These are phyloP conservation scores for Globisporangium barbulae DNA, from an alignment of 352 stramenopile genomes.

Conservation along the genomic window DNA sequence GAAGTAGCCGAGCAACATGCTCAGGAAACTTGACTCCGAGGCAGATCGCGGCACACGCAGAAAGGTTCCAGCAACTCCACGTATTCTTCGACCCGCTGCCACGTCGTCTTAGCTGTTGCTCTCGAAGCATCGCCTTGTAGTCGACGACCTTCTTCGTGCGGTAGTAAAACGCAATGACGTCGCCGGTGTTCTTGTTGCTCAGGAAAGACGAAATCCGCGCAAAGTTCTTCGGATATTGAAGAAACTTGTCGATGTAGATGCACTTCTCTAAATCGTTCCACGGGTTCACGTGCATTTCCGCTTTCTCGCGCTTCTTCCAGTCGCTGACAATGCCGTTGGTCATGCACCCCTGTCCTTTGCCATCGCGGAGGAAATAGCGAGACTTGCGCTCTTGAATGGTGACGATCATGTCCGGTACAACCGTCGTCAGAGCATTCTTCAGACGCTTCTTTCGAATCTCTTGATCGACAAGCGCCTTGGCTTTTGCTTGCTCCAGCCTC, in stretches of 20 bases:
- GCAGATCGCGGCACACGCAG: constrained; percentile 74
- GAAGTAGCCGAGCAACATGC: constrained; percentile 55
- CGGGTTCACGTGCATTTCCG: constrained; percentile 87
- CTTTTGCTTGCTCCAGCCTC: constrained; percentile 79
- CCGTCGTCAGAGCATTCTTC: constrained; percentile 76
- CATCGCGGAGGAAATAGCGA: constrained; percentile 47
- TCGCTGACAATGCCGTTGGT: constrained; percentile 58
- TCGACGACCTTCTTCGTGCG: constrained; percentile 97
- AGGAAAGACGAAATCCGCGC: constrained; percentile 93
- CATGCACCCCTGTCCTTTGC: constrained; percentile 63
- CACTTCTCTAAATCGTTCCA: constrained; percentile 99
- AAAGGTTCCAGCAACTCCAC: constrained; percentile 88
- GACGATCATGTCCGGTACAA: constrained; percentile 86
- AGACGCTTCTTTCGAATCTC: constrained; percentile 80
- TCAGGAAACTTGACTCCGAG: constrained; percentile 81
- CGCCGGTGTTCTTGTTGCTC: constrained; percentile 94
- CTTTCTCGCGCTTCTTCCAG: constrained; percentile 61
- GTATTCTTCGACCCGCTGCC: constrained; percentile 86
- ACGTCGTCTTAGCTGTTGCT: constrained; percentile 83
- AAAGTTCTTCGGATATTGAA: constrained; percentile 99
- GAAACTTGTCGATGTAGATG: constrained; percentile 99
- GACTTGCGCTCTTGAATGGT: constrained; percentile 47
- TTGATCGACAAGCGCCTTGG: constrained; percentile 70
- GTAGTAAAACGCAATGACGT: constrained; percentile 98
- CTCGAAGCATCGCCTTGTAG: constrained; percentile 93